Evolutionary conservation across 2,329 filamentous ascomycete species (phyloP).

Genomic region (Paracamarosporium sp.): DNA sequence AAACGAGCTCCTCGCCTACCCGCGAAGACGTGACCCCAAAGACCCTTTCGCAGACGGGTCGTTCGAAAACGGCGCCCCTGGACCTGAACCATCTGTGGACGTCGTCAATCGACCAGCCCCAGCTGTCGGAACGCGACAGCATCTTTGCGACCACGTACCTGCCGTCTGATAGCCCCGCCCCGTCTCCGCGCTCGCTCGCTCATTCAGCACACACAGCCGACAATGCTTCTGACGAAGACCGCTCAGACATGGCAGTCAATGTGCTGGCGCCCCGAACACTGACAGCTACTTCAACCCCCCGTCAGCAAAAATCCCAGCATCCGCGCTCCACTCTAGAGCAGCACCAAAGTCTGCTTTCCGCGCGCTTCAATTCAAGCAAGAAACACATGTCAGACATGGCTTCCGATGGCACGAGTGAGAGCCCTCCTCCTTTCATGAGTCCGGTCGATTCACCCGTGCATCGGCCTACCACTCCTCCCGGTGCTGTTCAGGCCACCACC

Average conservation of each 20-base stretch:
- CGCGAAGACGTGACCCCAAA: slow-evolving; percentile 36
- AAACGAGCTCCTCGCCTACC: slow-evolving; percentile 22
- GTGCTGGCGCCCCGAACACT: slow-evolving; percentile 38
- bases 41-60: slow-evolving; percentile 44
- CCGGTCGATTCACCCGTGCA: slow-evolving; percentile 45
- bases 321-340: slow-evolving; percentile 33
- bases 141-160: slow-evolving; percentile 70
- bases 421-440: slow-evolving; percentile 46
- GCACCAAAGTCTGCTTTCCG: slow-evolving; percentile 38
- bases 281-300: slow-evolving; percentile 39
- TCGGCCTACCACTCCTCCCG: slow-evolving; percentile 36
- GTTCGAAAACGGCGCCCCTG: slow-evolving; percentile 47
- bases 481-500: slow-evolving; percentile 26
- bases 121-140: slow-evolving; percentile 67
- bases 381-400: slow-evolving; percentile 23
- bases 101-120: slow-evolving; percentile 52
- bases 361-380: slow-evolving; percentile 38
- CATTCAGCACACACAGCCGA: slow-evolving; percentile 23
- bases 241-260: slow-evolving; percentile 38
- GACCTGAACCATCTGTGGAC: slow-evolving; percentile 44
- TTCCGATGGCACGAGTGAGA: slow-evolving; percentile 30
- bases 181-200: slow-evolving; percentile 44
- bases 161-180: slow-evolving; percentile 56
- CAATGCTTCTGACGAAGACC: slow-evolving; percentile 35
- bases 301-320: slow-evolving; percentile 36